These are phyloP conservation scores for Gnomoniopsis smithogilvyi DNA, from an alignment of 2,329 filamentous ascomycete genomes.

Conservation along the genomic window DNA sequence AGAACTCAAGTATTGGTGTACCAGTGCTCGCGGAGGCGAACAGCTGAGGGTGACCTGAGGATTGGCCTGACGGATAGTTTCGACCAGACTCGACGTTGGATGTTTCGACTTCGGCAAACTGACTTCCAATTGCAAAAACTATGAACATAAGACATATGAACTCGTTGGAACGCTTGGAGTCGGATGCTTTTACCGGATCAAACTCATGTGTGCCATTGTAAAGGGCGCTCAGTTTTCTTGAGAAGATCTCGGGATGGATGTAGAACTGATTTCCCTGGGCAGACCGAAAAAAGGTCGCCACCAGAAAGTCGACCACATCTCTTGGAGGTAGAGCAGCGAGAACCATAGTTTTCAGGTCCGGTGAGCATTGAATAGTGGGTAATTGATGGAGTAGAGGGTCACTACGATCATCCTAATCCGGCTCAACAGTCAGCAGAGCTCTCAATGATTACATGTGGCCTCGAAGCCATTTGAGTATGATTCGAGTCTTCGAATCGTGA, in stretches of 20 bases:
- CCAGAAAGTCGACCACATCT: neutral
- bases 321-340: neutral
- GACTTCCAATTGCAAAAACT: conserved; percentile 1
- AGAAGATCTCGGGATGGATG: neutral
- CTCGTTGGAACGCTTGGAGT: neutral
- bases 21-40: neutral
- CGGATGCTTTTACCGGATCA: neutral
- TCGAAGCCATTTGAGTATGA: too few species aligned
- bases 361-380: neutral
- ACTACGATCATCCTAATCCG: neutral
- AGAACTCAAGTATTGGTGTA: neutral
- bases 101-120: neutral
- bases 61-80: neutral
- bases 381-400: neutral
- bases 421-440: too few species aligned
- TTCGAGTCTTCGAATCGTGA: neutral
- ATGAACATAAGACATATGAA: neutral
- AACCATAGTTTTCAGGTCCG: neutral
- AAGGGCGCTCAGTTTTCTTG: neutral
- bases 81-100: neutral
- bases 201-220: neutral
- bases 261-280: neutral
- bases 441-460: too few species aligned
- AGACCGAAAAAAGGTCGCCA: neutral
- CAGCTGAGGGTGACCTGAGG: neutral